Conservation (phyloP, 148 eudicot species). For the Gaultheria prostrata region DNA sequence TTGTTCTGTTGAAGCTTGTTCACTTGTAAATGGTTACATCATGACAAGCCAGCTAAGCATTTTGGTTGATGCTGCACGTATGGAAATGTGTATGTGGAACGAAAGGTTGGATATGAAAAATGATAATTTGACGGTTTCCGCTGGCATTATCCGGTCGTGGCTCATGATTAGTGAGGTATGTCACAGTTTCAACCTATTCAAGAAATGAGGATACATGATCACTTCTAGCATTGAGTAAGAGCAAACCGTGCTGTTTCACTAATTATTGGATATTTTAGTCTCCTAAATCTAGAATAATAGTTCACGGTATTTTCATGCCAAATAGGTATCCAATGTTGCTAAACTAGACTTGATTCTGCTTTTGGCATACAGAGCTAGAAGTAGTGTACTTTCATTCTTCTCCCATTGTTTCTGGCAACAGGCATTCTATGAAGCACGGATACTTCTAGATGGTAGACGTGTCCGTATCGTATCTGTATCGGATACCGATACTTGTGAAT, state of each 20-base stretch:
- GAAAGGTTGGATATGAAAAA: neutral
- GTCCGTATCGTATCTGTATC: too few relatives aligned
- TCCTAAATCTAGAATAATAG: neutral
- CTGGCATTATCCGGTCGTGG: constrained; percentile 2
- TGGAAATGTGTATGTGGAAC: neutral
- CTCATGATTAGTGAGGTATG: neutral
- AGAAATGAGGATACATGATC: too few relatives aligned
- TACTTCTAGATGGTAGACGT: too few relatives aligned
- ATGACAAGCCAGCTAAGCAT: neutral
- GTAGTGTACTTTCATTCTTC: neutral
- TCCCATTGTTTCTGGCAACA: neutral
- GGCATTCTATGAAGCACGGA: too few relatives aligned
- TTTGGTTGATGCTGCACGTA: neutral
- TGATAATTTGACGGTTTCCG: neutral
- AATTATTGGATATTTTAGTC: neutral
- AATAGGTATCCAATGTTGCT: neutral
- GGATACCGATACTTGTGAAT: too few relatives aligned
- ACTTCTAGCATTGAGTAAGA: neutral
- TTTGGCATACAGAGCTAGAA: neutral
- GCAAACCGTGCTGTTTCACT: neutral
- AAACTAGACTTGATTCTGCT: neutral
- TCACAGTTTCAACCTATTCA: neutral
- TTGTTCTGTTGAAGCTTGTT: neutral
- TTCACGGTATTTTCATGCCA: neutral
- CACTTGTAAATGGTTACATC: constrained; percentile 1